A percentile compares a stretch with the other conserved stretches of the same genome.
phyloP scores from a whole-genome alignment of 83 land plant genomes.

The Picea engelmannii region DNA sequence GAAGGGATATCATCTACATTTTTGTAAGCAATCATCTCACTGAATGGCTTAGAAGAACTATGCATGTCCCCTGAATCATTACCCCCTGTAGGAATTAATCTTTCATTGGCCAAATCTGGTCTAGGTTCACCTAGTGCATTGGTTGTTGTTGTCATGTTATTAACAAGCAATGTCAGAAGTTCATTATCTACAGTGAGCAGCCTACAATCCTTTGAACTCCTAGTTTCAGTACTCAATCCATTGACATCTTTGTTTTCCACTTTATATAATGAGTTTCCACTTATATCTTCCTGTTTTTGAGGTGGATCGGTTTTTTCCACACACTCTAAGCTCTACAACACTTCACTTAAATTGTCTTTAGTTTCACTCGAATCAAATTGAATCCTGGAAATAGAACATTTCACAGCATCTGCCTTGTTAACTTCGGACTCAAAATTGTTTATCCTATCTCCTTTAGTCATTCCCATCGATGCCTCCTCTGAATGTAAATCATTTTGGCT shows the following conservation, averaged over 20 bases:
- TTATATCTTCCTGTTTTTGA: background rate
- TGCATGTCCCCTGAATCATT: too few relatives aligned
- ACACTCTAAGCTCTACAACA: background rate
- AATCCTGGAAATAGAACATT: background rate
- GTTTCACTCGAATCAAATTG: background rate
- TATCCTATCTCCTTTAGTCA: too few relatives aligned
- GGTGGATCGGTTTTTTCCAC: background rate
- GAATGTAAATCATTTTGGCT: constrained; percentile 8
- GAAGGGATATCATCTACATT: too few relatives aligned
- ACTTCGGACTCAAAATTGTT: too few relatives aligned
- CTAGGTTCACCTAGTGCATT: too few relatives aligned
- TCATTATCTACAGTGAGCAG: constrained; percentile 6
- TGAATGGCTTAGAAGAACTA: too few relatives aligned
- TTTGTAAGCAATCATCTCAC: too few relatives aligned
- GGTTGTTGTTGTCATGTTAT: background rate
- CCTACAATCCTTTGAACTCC: background rate
- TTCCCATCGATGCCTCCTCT: too few relatives aligned
- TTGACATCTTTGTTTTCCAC: constrained; percentile 1
- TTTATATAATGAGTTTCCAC: background rate
- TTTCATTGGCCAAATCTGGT: too few relatives aligned
- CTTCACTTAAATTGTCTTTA: background rate
- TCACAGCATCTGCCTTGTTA: too few relatives aligned
- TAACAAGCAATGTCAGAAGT: background rate
- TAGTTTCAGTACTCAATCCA: background rate
- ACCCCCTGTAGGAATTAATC: too few relatives aligned